Base-by-base conservation (phyloP, 495 filamentous ascomycete genomes). In the Aspergillus diversus region DNA sequence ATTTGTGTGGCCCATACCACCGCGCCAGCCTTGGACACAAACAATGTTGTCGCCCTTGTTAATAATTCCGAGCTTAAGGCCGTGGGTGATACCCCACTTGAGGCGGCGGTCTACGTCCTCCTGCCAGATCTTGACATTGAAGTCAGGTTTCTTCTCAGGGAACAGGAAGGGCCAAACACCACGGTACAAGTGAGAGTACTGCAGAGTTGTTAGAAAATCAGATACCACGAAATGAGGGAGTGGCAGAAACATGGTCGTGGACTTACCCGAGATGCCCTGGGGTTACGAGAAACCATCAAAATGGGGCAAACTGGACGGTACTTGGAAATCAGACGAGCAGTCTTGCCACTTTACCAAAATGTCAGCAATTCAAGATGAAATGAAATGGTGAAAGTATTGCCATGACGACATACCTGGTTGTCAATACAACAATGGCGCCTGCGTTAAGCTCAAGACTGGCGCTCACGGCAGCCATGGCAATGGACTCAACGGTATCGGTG, bases 301-400 rank as follows among this genome's bases (percentile, higher is more conserved):
- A 99, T 97, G 55, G 95, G 95, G 87, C 95, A 97, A 56, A 97
- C 92, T 33, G 95, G 95, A 70, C 95, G 90, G 81, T 98, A 99
- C 83, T 99, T 99, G 77, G 95, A 96, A 64, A 98, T 83, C 47
- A 97, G 86, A 69, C 95, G 92, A 65, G 95, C 95, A 63, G 94
- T 96, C 66, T 88, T 89, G 67, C 95, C 95, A 70, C 87, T 90
- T 47, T n/a, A 67, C 42, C 21, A 39, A 50, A 33, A 50, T 21
- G 64, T 80, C 59, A 80, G 75, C 64, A 61, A 51, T 16, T 59
- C 32, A 52, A n/a, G 46, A 46, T 15, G 52, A 50, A 32, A 33
- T 32, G 37, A 12, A 16, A 12, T 4, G 9, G 35, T 15, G 21
- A 54, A 39, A 27, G 21, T 27, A 49, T 33, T n/a, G 47, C 9